Evolutionary conservation across 768 basidiomycete genomes (phyloP), one percentile per base, ranked within the genome.

Genomic region (Mrakia frigida): DNA sequence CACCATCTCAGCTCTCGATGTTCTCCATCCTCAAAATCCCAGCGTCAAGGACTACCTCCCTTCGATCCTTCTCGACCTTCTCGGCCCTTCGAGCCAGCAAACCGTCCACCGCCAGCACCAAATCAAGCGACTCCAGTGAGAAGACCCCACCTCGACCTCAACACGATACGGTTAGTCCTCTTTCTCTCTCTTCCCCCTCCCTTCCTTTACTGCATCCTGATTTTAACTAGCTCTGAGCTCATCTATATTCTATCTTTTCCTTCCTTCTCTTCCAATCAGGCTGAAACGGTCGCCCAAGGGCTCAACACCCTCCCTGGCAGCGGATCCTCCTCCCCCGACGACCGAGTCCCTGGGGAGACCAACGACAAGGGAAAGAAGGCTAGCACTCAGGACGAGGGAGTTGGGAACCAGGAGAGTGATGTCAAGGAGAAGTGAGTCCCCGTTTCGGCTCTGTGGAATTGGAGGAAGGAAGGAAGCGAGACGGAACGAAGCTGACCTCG

Each of bases 301-400:
- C 35, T 23, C 21, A 68, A 68, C 65, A 25, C 65, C 3, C 35
- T 41, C 65, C 65, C 65, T n/a, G 65, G 65, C 37, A 39, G 35
- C 14, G 65, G 65, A 4, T 39, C 65, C 10, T 68, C 65, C 65
- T 23, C 18, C 39, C 65, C 65, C 1, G 7, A 23, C 18, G 65
- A 68, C 13, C 65, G 65, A 18, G 65, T 68, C 6, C 65, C 65
- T 11, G 65, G 65, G n/a, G 65, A 68, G 65, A 68, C 6, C 25
- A 68, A n/a, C 65, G 65, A 4, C 3, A 10, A 35, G n/a, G 65
- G 65, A 11, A 37, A 68, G 65, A 35, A 68, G 65, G 39, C 37
- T 39, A 50, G 46, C 46, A 50, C 18, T 2, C 46, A 50, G 46
- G 46, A 50, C 16, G 18, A 50, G 46, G 46, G 46, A 50, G 46